Evolutionary conservation across 2,329 filamentous ascomycete species (phyloP), one percentile per base, ranked within the genome.

Genomic region (Nigrospora oryzae): DNA sequence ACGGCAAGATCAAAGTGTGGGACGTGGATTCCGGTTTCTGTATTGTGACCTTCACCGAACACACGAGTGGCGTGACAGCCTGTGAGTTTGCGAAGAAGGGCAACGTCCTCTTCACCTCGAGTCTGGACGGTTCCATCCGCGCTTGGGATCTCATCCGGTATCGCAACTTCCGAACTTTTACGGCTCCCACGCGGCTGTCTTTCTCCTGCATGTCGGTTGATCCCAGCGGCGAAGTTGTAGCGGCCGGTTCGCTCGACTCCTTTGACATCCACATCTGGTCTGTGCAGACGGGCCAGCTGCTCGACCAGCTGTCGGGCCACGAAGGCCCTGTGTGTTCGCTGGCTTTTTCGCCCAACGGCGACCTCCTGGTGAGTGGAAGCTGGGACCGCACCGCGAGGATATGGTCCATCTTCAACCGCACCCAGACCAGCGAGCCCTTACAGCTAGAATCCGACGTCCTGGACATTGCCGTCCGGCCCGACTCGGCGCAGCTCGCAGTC

Each of bases 211-310:
- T 98, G 62, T 89, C 93, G 1, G 89, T 97, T n/a, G 94, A 98
- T 54, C 90, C 93, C 0, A 95, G 89, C 51, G 93, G 93, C 43
- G 94, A 98, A 64, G 87, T 98, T 10, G 86, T 98, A 3, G 95
- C 91, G 48, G 93, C 93, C 11, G 93, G 91, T 3, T 97, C 91
- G 2, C 75, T 95, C 14, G 93, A 98, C 63, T 95, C 90, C 5
- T 97, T 96, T 53, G 91, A 97, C 59, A 88, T 98, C 42, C 90
- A 98, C 65, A 86, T 98, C 50, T 98, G 93, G 93, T 96, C 89
- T 5, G 94, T 98, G 4, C 93, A 98, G 61, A 98, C 91, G 1
- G 93, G 93, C 3, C 93, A 98, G 63, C 73, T 98, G 15, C 79
- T 98, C 6, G 93, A 98, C 61, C 85, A 85, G 53, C 73, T 98